Conservation (phyloP, 2,329 filamentous ascomycete species). For the Colletotrichum tropicicola region DNA sequence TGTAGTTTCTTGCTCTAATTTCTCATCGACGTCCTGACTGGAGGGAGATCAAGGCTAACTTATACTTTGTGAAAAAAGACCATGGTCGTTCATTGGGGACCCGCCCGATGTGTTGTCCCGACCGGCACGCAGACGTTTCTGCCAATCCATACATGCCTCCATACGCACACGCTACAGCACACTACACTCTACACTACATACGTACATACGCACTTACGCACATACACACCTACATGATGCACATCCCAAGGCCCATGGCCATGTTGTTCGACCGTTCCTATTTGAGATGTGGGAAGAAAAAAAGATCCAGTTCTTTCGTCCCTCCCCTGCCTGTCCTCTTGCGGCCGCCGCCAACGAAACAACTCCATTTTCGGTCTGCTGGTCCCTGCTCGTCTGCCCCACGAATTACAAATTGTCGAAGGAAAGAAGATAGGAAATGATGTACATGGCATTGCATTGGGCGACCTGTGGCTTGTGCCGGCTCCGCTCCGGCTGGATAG, state of each 20-base stretch:
- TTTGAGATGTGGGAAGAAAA: not conserved
- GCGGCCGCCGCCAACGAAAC: not conserved
- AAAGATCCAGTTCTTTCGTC: not conserved
- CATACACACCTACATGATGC: constrained; percentile 1
- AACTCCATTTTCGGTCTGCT: not conserved
- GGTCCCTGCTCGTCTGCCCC: not conserved
- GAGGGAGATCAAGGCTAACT: constrained; percentile 45
- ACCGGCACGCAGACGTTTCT: not conserved
- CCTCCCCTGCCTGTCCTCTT: not conserved
- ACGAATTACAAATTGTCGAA: not conserved
- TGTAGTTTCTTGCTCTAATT: not conserved
- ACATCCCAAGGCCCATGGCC: not conserved
- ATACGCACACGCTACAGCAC: constrained; percentile 33
- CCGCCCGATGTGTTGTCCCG: constrained; percentile 32
- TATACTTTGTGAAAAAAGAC: constrained; percentile 44
- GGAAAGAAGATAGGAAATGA: not conserved
- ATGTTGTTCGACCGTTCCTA: not conserved
- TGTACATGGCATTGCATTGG: not conserved
- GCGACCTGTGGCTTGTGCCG: not conserved
- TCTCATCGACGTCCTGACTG: constrained; percentile 15
- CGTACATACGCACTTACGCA: constrained; percentile 11
- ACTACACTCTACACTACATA: constrained; percentile 16
- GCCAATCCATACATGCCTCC: constrained; percentile 31
- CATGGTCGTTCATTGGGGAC: constrained; percentile 16
- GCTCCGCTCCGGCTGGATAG: constrained; percentile 2